Evolutionary conservation across 495 filamentous ascomycete genomes (phyloP).

Genomic region (Neurospora sp.): DNA sequence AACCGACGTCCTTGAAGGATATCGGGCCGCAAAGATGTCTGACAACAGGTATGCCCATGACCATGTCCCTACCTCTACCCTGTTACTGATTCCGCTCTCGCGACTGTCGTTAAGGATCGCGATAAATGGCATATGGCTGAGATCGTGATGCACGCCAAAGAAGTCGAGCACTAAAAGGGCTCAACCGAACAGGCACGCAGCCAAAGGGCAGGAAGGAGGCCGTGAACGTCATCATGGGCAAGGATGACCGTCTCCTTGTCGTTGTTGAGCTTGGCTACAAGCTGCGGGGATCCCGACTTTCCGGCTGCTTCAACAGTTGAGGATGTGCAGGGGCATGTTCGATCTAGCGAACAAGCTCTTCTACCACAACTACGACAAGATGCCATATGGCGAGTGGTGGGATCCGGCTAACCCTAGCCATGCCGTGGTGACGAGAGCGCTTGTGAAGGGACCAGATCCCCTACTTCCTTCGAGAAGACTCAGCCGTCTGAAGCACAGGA

Average conservation of each 20-base stretch:
- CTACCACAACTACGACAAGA: no score
- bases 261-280: slow-evolving; percentile 46
- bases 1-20: slow-evolving; percentile 27
- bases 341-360: no score
- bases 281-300: no score
- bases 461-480: not conserved
- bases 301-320: no score
- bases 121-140: no score
- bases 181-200: no score
- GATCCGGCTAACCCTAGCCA: no score
- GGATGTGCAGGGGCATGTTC: no score
- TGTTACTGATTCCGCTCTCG: slow-evolving; percentile 48
- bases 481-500: not conserved
- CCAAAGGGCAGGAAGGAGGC: slow-evolving; percentile 63
- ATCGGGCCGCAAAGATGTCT: not conserved
- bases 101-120: slow-evolving; percentile 54
- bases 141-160: no score
- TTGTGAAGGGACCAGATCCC: not conserved
- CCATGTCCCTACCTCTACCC: slow-evolving; percentile 28
- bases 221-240: slow-evolving; percentile 67
- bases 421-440: not conserved
- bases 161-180: no score
- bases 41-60: no score
- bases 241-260: slow-evolving; percentile 80
- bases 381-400: no score